Conservation (phyloP, 1,284 basidiomycete genomes). For the Cutaneotrichosporon daszewskae region DNA sequence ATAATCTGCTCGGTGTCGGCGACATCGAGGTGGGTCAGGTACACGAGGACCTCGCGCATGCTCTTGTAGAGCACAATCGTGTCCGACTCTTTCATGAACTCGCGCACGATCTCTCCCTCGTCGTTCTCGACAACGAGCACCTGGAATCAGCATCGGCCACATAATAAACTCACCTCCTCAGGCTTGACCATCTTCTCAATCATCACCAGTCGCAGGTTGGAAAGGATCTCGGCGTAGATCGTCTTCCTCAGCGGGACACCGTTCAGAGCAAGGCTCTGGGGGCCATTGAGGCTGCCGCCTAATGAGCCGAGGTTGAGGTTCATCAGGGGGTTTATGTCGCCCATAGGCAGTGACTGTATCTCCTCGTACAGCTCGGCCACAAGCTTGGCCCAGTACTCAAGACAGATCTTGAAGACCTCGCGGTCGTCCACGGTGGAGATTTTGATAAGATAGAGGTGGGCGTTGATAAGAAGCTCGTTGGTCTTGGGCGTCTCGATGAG, state of each 20-base stretch:
- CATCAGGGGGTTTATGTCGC: slow-evolving; percentile 89
- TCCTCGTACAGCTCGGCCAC: slow-evolving; percentile 98
- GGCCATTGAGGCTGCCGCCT: slow-evolving; percentile 51
- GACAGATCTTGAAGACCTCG: slow-evolving; percentile 98
- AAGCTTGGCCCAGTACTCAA: slow-evolving; percentile 99
- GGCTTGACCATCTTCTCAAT: slow-evolving; percentile 99
- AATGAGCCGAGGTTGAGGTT: slow-evolving; percentile 71
- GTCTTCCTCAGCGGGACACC: slow-evolving; percentile 82
- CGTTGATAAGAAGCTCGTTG: slow-evolving; percentile 89
- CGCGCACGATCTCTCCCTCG: slow-evolving; percentile 97
- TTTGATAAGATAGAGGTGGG: slow-evolving; percentile 98
- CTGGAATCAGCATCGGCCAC: slow-evolving; percentile 51
- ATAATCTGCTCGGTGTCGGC: slow-evolving; percentile 94
- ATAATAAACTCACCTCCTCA: slow-evolving; percentile 72
- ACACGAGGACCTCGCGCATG: slow-evolving; percentile 95
- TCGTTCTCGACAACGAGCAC: slow-evolving; percentile 96
- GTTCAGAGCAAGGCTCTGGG: slow-evolving; percentile 57
- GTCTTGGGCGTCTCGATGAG: slow-evolving; percentile 88
- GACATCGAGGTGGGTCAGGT: slow-evolving; percentile 95
- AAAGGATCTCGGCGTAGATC: slow-evolving; percentile 89
- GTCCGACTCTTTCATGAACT: slow-evolving; percentile 99
- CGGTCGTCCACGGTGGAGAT: slow-evolving; percentile 97
- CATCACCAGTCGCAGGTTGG: slow-evolving; percentile 90
- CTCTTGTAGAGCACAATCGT: slow-evolving; percentile 99
- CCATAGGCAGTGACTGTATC: slow-evolving; percentile 68